phyloP scores from a whole-genome alignment of 441 rosid genomes.

The Gossypium laxum region DNA sequence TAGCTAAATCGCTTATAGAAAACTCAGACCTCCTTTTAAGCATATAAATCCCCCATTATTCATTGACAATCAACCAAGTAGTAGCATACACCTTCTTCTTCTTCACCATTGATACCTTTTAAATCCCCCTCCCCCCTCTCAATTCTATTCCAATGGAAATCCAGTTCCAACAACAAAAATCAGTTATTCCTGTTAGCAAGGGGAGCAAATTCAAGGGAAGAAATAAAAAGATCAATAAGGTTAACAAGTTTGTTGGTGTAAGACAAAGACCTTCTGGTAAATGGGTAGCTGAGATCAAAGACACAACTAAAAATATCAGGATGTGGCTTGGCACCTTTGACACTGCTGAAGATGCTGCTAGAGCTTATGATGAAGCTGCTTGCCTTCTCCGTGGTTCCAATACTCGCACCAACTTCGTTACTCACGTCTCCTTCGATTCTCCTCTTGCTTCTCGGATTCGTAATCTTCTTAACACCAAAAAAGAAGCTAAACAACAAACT shows the following conservation, averaged over 20 bases:
- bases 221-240: conserved; percentile 20
- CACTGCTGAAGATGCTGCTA: conserved; percentile 67
- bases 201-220: conserved; percentile 36
- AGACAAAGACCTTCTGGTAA: conserved; percentile 72
- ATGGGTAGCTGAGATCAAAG: conserved; percentile 82
- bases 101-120: background rate
- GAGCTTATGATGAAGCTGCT: conserved; percentile 71
- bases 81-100: conserved; percentile 12
- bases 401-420: conserved; percentile 59
- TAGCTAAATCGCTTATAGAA: conserved; percentile 17
- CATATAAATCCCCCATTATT: conserved; percentile 16
- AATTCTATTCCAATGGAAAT: conserved; percentile 32
- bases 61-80: conserved; percentile 17
- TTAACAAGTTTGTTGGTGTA: conserved; percentile 53
- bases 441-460: conserved; percentile 55
- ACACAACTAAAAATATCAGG: conserved; percentile 62
- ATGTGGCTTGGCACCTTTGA: conserved; percentile 75
- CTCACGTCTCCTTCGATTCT: conserved; percentile 44
- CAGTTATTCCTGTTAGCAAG: conserved; percentile 20
- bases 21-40: conserved; percentile 14
- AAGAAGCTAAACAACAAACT: conserved; percentile 19
- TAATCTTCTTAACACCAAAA: conserved; percentile 47
- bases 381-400: conserved; percentile 71
- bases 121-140: background rate
- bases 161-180: conserved; percentile 35